A percentile compares a stretch with the other conserved stretches of the same genome.
Conservation (phyloP, 768 basidiomycete species). For the Leccinum incarnatum region DNA sequence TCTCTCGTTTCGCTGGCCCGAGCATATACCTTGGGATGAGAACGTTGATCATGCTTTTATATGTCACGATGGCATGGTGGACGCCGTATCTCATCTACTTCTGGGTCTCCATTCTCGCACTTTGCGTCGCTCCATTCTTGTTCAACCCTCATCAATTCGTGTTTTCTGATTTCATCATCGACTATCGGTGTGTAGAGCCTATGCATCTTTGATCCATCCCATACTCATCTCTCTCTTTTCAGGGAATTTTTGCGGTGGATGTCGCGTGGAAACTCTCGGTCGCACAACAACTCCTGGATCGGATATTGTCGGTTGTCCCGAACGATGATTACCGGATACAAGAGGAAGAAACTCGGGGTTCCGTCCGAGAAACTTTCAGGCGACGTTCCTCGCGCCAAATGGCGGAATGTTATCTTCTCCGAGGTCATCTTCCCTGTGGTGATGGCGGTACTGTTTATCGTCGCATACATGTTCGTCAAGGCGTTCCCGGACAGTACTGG, state of each 20-base stretch:
- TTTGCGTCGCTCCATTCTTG: slow-evolving; percentile 94
- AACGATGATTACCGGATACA: slow-evolving; percentile 99
- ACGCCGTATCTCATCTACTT: slow-evolving; percentile 94
- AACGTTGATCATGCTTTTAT: slow-evolving; percentile 87
- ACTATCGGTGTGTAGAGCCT: slow-evolving; percentile 64
- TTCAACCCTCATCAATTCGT: slow-evolving; percentile 99
- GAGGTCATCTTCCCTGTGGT: slow-evolving; percentile 84
- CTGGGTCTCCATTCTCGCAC: slow-evolving; percentile 91
- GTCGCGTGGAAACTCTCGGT: slow-evolving; percentile 96
- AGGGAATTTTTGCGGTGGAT: slow-evolving; percentile 99
- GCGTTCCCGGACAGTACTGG: slow-evolving; percentile 70
- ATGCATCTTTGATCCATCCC: background rate
- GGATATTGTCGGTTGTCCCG: slow-evolving; percentile 98
- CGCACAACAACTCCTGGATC: slow-evolving; percentile 98
- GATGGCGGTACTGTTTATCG: slow-evolving; percentile 82
- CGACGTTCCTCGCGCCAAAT: slow-evolving; percentile 90
- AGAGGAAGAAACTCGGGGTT: slow-evolving; percentile 94
- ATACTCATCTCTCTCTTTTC: slow-evolving; percentile 12
- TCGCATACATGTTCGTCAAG: slow-evolving; percentile 92
- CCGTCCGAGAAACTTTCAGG: slow-evolving; percentile 97
- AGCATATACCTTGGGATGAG: slow-evolving; percentile 98
- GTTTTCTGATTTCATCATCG: slow-evolving; percentile 94
- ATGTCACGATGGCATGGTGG: slow-evolving; percentile 90
- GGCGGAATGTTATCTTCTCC: slow-evolving; percentile 86
- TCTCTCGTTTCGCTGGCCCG: slow-evolving; percentile 97